Conservation (phyloP, 2,329 filamentous ascomycete species). For the Cladosporium velox region DNA sequence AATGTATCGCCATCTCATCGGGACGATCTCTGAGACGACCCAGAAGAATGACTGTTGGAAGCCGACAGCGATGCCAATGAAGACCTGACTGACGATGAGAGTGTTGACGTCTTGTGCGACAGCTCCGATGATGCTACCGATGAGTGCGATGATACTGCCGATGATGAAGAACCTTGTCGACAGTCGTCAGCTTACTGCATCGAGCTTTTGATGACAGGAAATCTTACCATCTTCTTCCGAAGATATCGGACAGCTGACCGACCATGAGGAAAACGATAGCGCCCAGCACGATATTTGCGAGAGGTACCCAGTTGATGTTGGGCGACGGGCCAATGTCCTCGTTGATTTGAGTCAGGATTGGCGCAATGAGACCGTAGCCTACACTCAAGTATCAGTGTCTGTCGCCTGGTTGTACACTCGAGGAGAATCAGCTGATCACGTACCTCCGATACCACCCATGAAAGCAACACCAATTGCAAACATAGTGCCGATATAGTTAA, state of each 20-base stretch:
- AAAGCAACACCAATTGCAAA: constrained; percentile 33
- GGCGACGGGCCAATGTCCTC: constrained; percentile 42
- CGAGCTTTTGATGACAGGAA: not conserved
- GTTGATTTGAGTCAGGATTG: constrained; percentile 36
- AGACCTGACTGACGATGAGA: constrained; percentile 33
- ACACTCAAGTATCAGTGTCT: not conserved
- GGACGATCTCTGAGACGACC: constrained; percentile 43
- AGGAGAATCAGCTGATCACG: not conserved
- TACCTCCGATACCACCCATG: constrained; percentile 32
- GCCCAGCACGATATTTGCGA: constrained; percentile 39
- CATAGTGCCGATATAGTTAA: constrained; percentile 31
- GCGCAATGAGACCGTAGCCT: constrained; percentile 32
- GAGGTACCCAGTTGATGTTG: constrained; percentile 42
- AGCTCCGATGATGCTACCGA: constrained; percentile 41
- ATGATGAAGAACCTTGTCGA: constrained; percentile 37
- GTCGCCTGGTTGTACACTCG: no score
- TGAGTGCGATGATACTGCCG: constrained; percentile 37
- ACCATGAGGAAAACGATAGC: constrained; percentile 43
- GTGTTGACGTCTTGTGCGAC: constrained; percentile 31
- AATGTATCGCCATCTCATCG: constrained; percentile 35
- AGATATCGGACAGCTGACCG: constrained; percentile 43
- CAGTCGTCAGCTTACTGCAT: not conserved
- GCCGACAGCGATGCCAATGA: constrained; percentile 43
- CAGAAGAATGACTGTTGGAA: constrained; percentile 44
- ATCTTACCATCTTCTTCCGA: constrained; percentile 36